A percentile compares a stretch with the other conserved stretches of the same genome.
Conservation (phyloP, 805 yeast genomes). For the Citeromyces nyonsensis region DNA sequence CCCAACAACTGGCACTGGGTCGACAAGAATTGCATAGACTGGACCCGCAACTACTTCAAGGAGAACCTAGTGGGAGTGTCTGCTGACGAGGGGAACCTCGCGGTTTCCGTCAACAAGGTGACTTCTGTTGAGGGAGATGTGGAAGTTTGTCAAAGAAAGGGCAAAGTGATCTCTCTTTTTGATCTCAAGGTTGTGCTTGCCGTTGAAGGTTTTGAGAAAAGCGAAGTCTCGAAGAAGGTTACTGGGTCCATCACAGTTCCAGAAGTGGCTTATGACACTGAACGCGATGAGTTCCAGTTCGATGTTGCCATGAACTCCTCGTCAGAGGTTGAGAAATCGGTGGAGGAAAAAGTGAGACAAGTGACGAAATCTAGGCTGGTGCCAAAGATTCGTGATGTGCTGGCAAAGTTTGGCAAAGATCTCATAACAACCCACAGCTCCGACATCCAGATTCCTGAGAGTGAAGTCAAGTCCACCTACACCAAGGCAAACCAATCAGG, state of each 20-base stretch:
- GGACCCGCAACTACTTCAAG: slow-evolving; percentile 72
- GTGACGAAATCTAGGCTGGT: slow-evolving; percentile 33
- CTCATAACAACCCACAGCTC: slow-evolving; percentile 63
- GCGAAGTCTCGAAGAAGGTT: slow-evolving; percentile 21
- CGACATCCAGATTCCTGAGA: slow-evolving; percentile 50
- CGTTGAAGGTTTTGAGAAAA: slow-evolving; percentile 32
- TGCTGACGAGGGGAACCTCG: slow-evolving; percentile 14
- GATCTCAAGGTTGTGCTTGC: slow-evolving; percentile 57
- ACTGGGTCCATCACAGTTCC: slow-evolving; percentile 75
- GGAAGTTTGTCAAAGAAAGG: slow-evolving; percentile 93
- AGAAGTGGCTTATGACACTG: slow-evolving; percentile 88
- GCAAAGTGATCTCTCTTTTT: slow-evolving; percentile 84
- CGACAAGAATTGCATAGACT: slow-evolving; percentile 87
- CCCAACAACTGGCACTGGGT: slow-evolving; percentile 99
- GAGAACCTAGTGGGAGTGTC: slow-evolving; percentile 38
- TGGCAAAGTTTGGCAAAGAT: slow-evolving; percentile 61
- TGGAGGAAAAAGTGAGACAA: slow-evolving; percentile 36
- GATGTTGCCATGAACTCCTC: slow-evolving; percentile 48
- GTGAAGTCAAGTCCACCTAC: slow-evolving; percentile 40
- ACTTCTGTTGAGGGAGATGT: slow-evolving; percentile 83
- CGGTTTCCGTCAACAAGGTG: slow-evolving; percentile 24
- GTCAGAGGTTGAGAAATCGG: slow-evolving; percentile 23
- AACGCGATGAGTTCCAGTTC: slow-evolving; percentile 74
- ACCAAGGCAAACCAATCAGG: slow-evolving; percentile 33
- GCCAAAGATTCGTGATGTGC: slow-evolving; percentile 50